Conservation (phyloP, 2,329 filamentous ascomycete genomes). For the Alternaria arbusti region DNA sequence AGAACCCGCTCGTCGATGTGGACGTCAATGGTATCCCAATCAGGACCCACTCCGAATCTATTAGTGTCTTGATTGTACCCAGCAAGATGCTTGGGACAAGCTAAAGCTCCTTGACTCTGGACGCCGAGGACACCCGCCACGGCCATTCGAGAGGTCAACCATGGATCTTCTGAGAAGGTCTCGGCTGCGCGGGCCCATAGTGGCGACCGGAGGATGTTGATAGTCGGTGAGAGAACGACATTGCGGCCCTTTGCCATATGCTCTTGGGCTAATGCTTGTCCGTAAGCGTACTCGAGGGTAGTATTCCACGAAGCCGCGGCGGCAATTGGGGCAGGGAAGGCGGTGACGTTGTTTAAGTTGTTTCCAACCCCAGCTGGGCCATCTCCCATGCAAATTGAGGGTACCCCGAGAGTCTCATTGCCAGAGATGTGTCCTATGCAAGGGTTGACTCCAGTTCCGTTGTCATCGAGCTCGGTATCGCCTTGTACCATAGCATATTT, state of each 20-base stretch:
- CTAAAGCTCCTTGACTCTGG: conserved; percentile 51
- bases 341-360: neutral
- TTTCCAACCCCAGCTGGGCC: conserved; percentile 6
- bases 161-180: conserved; percentile 9
- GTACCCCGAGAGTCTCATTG: conserved; percentile 1
- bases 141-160: conserved; percentile 1
- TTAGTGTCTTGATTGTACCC: conserved; percentile 54
- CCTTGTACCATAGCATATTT: conserved; percentile 7
- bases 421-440: conserved; percentile 6
- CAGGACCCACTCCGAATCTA: conserved; percentile 66
- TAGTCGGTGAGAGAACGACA: conserved; percentile 25
- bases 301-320: neutral
- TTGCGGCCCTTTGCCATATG: conserved; percentile 2
- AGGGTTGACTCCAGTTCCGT: neutral
- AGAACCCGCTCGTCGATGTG: conserved; percentile 65
- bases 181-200: conserved; percentile 14
- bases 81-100: conserved; percentile 65
- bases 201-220: conserved; percentile 27
- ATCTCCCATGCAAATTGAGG: conserved; percentile 7
- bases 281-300: neutral
- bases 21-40: conserved; percentile 65
- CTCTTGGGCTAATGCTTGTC: neutral
- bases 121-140: conserved; percentile 38
- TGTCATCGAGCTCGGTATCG: conserved; percentile 3
- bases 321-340: neutral